Percentiles rank a stretch among this genome's conserved stretches.
phyloP scores from a whole-genome alignment of 345 rosid species.

The Aquilaria yunnanensis region DNA sequence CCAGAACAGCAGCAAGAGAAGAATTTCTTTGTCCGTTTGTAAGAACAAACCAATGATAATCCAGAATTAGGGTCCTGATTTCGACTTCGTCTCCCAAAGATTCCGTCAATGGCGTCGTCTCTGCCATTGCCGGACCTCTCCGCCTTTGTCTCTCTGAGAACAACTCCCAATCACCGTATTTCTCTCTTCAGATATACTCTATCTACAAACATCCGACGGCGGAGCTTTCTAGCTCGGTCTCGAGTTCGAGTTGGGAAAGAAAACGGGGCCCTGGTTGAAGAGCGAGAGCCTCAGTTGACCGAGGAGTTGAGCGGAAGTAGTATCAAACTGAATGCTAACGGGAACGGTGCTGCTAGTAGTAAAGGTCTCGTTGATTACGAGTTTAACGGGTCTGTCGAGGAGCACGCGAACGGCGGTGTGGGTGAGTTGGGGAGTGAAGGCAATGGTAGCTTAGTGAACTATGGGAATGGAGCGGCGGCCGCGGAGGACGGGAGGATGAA shows the following conservation, averaged over 20 bases:
- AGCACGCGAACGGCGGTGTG: slow-evolving; percentile 24
- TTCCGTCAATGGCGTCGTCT: slow-evolving; percentile 42
- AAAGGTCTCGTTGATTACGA: slow-evolving; percentile 8
- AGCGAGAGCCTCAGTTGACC: slow-evolving; percentile 35
- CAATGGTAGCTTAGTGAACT: slow-evolving; percentile 63
- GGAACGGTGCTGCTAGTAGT: slow-evolving; percentile 30
- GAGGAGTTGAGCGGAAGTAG: slow-evolving; percentile 25
- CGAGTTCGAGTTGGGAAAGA: slow-evolving; percentile 41
- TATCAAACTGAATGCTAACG: slow-evolving; percentile 18
- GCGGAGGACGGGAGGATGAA: slow-evolving; percentile 60
- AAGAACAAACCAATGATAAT: slow-evolving; percentile 5
- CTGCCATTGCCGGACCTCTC: slow-evolving; percentile 37
- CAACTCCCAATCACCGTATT: slow-evolving; percentile 19
- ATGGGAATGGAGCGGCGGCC: slow-evolving; percentile 37
- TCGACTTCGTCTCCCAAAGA: neutral
- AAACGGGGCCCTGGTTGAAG: slow-evolving; percentile 43
- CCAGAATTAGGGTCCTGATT: slow-evolving; percentile 23
- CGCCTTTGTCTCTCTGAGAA: slow-evolving; percentile 32
- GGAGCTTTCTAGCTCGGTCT: slow-evolving; percentile 16
- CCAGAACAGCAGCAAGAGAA: neutral
- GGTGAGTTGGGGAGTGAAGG: slow-evolving; percentile 13
- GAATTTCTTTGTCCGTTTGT: neutral
- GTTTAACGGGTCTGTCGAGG: slow-evolving; percentile 21
- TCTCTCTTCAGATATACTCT: slow-evolving; percentile 23
- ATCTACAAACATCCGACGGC: slow-evolving; percentile 9